phyloP scores from a whole-genome alignment of 2,329 filamentous ascomycete species.

The Chrysosporium queenslandicum region DNA sequence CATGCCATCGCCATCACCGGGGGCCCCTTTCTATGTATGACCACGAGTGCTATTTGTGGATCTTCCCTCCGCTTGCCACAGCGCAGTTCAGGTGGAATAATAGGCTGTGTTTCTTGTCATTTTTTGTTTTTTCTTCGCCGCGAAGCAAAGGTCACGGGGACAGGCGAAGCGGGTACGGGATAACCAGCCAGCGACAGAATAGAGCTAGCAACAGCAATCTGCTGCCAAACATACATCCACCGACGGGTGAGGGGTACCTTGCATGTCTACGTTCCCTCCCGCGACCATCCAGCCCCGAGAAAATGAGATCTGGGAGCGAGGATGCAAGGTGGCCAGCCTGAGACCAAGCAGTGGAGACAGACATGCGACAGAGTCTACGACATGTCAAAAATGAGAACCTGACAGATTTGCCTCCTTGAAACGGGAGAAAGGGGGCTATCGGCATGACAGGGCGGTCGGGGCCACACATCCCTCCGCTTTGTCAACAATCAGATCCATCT shows the following conservation, averaged over 20 bases:
- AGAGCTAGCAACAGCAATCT: too few relatives aligned
- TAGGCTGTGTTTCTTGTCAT: not conserved
- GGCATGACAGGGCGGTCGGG: not conserved
- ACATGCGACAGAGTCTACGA: not conserved
- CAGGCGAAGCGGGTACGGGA: too few relatives aligned
- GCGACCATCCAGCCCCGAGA: not conserved
- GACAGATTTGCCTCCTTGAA: constrained; percentile 3
- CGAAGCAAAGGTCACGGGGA: not conserved
- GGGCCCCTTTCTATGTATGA: not conserved
- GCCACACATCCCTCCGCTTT: too few relatives aligned
- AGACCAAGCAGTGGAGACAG: not conserved
- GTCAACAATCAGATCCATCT: not conserved
- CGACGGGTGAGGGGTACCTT: too few relatives aligned
- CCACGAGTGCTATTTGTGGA: not conserved
- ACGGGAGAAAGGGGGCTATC: not conserved
- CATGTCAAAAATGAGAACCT: not conserved
- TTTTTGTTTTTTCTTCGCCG: not conserved
- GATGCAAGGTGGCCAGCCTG: too few relatives aligned
- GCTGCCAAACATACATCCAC: too few relatives aligned
- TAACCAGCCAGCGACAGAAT: too few relatives aligned
- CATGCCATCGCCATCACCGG: not conserved
- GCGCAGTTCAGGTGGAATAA: too few relatives aligned
- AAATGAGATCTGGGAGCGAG: too few relatives aligned
- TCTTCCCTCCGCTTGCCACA: constrained; percentile 3
- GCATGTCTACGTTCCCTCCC: too few relatives aligned